Conservation (phyloP, 306 rosid genomes). For the Prinsepia uniflora region DNA sequence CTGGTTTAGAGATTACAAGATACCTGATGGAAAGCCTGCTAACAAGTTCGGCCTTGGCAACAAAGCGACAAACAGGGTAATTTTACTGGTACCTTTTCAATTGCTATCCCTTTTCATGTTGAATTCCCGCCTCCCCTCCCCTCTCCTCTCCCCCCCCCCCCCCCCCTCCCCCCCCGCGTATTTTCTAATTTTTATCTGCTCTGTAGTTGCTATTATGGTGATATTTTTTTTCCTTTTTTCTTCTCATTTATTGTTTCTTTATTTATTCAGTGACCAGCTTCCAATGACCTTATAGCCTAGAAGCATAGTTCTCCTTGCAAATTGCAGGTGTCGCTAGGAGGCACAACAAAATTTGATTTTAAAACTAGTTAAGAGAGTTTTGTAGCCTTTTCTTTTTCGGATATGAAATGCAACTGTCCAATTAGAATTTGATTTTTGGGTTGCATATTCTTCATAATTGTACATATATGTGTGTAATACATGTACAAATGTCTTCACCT, state of each 20-base stretch:
- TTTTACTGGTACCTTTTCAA: background rate
- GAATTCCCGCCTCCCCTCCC: no score
- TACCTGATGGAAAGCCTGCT: constrained; percentile 97
- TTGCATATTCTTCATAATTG: background rate
- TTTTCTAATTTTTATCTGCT: no score
- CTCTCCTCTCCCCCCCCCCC: no score
- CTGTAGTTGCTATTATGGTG: background rate
- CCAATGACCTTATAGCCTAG: background rate
- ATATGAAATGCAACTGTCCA: background rate
- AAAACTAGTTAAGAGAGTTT: no score
- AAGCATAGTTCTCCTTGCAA: background rate
- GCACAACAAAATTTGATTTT: background rate
- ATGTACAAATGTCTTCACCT: background rate
- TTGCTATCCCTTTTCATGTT: constrained; percentile 10
- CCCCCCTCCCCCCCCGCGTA: no score
- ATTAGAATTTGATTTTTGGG: background rate
- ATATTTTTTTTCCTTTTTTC: background rate
- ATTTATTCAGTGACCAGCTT: background rate
- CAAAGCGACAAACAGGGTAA: constrained; percentile 80
- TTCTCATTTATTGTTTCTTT: background rate
- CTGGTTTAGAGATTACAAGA: constrained; percentile 97
- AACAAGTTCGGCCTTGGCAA: constrained; percentile 92
- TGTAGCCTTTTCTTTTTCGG: background rate
- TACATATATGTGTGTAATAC: background rate
- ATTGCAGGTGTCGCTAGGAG: background rate